Evolutionary conservation across 1,284 basidiomycete genomes (phyloP).

Genomic region (Moesziomyces sp.): DNA sequence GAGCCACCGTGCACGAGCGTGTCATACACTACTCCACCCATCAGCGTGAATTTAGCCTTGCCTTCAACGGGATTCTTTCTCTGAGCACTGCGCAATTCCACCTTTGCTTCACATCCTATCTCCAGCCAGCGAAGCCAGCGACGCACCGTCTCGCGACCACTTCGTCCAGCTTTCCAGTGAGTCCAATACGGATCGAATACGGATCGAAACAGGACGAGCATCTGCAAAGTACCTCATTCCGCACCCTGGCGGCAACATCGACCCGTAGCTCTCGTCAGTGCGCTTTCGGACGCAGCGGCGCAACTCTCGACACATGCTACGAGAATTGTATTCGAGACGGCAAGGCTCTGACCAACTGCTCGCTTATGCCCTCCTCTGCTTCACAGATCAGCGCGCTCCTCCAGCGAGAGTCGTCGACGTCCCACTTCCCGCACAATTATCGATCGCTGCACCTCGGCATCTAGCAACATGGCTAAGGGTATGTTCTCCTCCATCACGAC

Average conservation of each 20-base stretch:
- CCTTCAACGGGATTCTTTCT: not conserved
- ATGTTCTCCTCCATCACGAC: not conserved
- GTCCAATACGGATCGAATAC: too few relatives aligned
- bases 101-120: not conserved
- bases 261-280: too few relatives aligned
- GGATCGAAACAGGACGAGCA: too few relatives aligned
- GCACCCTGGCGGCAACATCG: too few relatives aligned
- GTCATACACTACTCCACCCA: not conserved
- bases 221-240: too few relatives aligned
- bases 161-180: too few relatives aligned
- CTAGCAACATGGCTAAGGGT: conserved; percentile 36
- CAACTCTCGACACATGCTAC: too few relatives aligned
- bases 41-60: not conserved
- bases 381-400: not conserved
- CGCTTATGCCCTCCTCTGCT: not conserved
- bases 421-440: not conserved
- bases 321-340: too few relatives aligned
- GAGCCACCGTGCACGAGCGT: not conserved
- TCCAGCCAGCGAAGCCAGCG: not conserved
- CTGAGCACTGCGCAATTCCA: not conserved
- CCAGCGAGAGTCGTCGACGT: not conserved
- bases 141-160: not conserved
- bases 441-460: not conserved
- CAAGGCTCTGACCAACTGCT: too few relatives aligned
- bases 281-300: too few relatives aligned